These are phyloP conservation scores for Aspergillus jensenii DNA, from an alignment of 2,329 filamentous ascomycete genomes.

Conservation along the genomic window DNA sequence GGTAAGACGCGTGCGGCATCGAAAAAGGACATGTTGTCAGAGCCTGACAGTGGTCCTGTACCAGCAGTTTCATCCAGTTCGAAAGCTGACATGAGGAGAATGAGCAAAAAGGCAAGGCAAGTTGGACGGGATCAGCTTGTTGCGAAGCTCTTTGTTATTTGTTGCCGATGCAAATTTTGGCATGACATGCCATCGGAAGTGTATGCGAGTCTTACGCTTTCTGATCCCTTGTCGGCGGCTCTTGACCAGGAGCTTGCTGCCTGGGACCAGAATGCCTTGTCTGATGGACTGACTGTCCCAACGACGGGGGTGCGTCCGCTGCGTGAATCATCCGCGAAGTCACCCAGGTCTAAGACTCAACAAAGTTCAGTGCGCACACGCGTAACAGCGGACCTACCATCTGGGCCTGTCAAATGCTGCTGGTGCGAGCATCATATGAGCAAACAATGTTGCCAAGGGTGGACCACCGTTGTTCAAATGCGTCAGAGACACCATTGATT, in stretches of 20 bases:
- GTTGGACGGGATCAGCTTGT: constrained; percentile 24
- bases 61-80: neutral
- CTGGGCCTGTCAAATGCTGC: constrained; percentile 59
- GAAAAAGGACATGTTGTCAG: neutral
- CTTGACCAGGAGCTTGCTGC: neutral
- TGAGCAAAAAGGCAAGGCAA: constrained; percentile 15
- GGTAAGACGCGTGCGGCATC: neutral
- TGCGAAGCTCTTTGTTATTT: constrained; percentile 44
- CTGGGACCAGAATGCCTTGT: neutral
- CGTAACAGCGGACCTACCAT: neutral
- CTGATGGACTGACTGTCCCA: neutral
- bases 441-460: constrained; percentile 66
- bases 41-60: neutral
- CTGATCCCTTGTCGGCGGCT: constrained; percentile 16
- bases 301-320: neutral
- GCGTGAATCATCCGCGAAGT: neutral
- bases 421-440: constrained; percentile 74
- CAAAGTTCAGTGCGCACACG: constrained; percentile 12
- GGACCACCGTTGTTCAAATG: constrained; percentile 65
- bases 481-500: constrained; percentile 55
- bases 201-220: constrained; percentile 36
- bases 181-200: constrained; percentile 43
- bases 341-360: neutral
- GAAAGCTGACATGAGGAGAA: constrained; percentile 9
- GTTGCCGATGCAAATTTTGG: constrained; percentile 45